These are phyloP conservation scores for Starmerella tilneyi DNA, from an alignment of 805 yeast genomes.

Conservation along the genomic window DNA sequence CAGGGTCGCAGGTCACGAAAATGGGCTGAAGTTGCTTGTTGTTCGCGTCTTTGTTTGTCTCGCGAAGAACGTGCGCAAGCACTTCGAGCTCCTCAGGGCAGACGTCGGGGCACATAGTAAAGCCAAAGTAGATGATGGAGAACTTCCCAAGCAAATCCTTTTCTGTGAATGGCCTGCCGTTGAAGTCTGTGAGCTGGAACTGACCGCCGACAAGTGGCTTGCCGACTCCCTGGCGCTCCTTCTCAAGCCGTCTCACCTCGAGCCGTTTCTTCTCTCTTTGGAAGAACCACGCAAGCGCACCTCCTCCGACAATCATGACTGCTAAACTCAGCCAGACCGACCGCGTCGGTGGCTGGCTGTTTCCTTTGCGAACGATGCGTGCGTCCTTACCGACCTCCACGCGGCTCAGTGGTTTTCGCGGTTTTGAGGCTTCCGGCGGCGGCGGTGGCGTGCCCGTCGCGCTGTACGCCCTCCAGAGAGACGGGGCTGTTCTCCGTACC, in stretches of 20 bases:
- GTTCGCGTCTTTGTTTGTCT: constrained; percentile 39
- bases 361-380: constrained; percentile 34
- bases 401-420: constrained; percentile 61
- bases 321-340: constrained; percentile 63
- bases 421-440: constrained; percentile 20
- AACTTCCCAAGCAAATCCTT: constrained; percentile 68
- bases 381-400: constrained; percentile 61
- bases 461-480: neutral
- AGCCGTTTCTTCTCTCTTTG: constrained; percentile 65
- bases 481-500: neutral
- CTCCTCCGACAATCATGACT: constrained; percentile 58
- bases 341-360: constrained; percentile 38
- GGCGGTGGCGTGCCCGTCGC: neutral
- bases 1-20: constrained; percentile 95
- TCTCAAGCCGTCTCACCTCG: constrained; percentile 66
- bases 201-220: constrained; percentile 90
- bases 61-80: constrained; percentile 59
- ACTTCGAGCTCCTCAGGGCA: constrained; percentile 97
- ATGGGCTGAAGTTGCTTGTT: constrained; percentile 54
- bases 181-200: constrained; percentile 58
- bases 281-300: constrained; percentile 61
- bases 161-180: constrained; percentile 67
- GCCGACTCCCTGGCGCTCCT: constrained; percentile 77
- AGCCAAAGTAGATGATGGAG: constrained; percentile 85
- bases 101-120: constrained; percentile 95